Conservation (phyloP, 805 yeast species). For the Barnettozyma sucrosica region DNA sequence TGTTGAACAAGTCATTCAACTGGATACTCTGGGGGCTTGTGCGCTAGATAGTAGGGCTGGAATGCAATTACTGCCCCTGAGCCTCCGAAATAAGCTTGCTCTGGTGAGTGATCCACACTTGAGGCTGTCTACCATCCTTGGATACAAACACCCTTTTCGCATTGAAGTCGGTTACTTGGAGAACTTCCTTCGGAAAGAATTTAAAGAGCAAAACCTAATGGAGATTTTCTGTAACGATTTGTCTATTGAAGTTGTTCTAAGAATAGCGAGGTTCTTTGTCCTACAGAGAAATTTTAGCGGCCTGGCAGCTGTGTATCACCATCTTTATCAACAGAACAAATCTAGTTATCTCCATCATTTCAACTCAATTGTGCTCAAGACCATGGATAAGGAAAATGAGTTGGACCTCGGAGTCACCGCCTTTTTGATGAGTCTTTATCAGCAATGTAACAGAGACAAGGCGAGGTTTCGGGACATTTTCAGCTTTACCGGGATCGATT, state of each 20-base stretch:
- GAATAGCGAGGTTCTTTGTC: constrained; percentile 9
- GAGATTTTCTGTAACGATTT: background rate
- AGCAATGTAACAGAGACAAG: constrained; percentile 6
- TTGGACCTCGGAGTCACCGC: constrained; percentile 12
- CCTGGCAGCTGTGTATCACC: constrained; percentile 10
- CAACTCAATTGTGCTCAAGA: constrained; percentile 8
- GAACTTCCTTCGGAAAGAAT: constrained; percentile 7
- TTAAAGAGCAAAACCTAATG: constrained; percentile 3
- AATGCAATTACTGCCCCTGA: constrained; percentile 3
- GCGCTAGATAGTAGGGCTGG: background rate
- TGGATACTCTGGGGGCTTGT: background rate
- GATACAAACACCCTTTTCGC: constrained; percentile 9
- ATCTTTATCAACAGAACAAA: constrained; percentile 6
- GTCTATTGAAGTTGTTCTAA: constrained; percentile 8
- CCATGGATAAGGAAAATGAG: constrained; percentile 14
- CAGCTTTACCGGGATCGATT: constrained; percentile 9
- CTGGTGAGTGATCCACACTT: constrained; percentile 17
- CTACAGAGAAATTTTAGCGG: constrained; percentile 11
- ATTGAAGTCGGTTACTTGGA: constrained; percentile 10
- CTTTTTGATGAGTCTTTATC: constrained; percentile 13
- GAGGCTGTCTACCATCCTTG: constrained; percentile 11
- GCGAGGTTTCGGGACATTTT: constrained; percentile 12
- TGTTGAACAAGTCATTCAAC: background rate
- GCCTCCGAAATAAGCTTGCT: background rate
- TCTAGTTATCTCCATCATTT: constrained; percentile 2